Base-by-base conservation (phyloP, 2,329 filamentous ascomycete species). In the Phyllosticta ampelicida region DNA sequence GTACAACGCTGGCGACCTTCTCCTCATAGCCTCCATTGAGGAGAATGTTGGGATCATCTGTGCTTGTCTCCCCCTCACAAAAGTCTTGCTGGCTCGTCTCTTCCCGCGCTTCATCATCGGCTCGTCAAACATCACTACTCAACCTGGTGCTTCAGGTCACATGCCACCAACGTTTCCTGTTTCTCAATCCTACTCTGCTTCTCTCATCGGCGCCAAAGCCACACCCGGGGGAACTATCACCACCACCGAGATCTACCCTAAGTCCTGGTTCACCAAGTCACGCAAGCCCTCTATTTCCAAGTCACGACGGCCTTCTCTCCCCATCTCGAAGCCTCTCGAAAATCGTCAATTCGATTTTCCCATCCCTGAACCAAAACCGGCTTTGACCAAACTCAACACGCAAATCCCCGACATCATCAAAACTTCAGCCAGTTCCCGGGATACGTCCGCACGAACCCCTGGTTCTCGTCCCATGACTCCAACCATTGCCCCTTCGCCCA, bases 51-150 rank as follows among this genome's bases (percentile, higher is more conserved):
- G 65, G 21, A 69, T 70, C 11, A 64, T 64, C 8, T 69, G 67
- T 44, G 68, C 68, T 50, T 70, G 66, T 36, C 63, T 71, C 2
- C 68, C 67, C 5, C 63, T 63, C 29, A 66, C 64, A 60, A 70
- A 69, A 56, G 66, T 67, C 3, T 61, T 69, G 13, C 60, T 71
- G 56, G 23, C 50, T 2, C 55, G 53, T 29, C 18, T 48, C 30
- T 57, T 53, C 30, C 55, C 55, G 2, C 50, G 50, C 21, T 26
- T 53, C 36, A 53, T 57, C 30, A 44, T 44, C 13, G 36, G 36
- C 13, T 44, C 36, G n/a, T 44, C 36, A 16, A 44, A 44, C 16
- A 44, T 44, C 16, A 18, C 36, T 2, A 44, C 36, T 44, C 36
- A 44, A n/a, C 13, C 36, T 5, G 36, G 36, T 6, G n/a, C 16